Percentiles rank a stretch among this genome's conserved stretches.
Evolutionary conservation across 176 grass and related monocot species (phyloP).

Genomic region (Luzula sylvatica): DNA sequence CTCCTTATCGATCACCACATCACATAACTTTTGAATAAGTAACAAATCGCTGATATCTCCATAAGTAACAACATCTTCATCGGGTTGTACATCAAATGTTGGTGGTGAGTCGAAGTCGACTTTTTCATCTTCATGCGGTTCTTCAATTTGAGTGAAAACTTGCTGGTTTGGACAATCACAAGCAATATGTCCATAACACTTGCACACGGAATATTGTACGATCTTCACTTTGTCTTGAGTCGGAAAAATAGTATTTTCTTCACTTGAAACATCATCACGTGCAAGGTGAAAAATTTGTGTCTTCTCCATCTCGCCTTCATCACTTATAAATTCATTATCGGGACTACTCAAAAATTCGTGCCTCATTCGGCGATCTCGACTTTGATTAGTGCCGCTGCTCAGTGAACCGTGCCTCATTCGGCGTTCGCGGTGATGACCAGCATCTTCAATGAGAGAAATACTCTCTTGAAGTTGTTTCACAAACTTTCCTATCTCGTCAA

Average conservation of each 20-base stretch:
- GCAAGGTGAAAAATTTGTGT: too few relatives aligned
- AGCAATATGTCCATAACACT: too few relatives aligned
- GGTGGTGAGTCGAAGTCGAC: background rate
- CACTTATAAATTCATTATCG: too few relatives aligned
- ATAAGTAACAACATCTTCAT: background rate
- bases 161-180: constrained; percentile 4
- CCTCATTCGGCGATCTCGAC: too few relatives aligned
- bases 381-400: too few relatives aligned
- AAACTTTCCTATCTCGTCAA: too few relatives aligned
- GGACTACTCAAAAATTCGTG: background rate
- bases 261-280: too few relatives aligned
- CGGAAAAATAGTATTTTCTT: background rate
- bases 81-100: background rate
- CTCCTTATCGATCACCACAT: constrained; percentile 5
- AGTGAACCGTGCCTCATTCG: too few relatives aligned
- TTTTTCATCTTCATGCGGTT: background rate
- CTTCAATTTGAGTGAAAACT: background rate
- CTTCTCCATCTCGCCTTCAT: too few relatives aligned
- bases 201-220: background rate
- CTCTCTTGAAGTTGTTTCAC: too few relatives aligned
- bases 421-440: too few relatives aligned
- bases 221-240: background rate
- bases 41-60: background rate
- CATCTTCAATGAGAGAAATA: too few relatives aligned
- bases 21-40: constrained; percentile 4